phyloP scores from a whole-genome alignment of 140 eudicot species.

The Flaveria floridana region DNA sequence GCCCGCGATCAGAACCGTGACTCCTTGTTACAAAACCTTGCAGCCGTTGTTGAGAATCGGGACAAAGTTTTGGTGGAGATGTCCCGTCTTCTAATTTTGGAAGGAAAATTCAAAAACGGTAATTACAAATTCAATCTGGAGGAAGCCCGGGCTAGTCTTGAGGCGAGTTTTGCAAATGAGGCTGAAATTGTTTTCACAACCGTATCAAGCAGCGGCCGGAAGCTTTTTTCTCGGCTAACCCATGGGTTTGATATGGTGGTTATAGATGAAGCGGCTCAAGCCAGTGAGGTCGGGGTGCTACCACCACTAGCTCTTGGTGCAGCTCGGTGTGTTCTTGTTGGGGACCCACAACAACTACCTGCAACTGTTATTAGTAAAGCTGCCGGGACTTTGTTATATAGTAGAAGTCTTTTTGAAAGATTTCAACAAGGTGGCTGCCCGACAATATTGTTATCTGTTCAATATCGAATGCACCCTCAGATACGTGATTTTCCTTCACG shows the following conservation, averaged over 20 bases:
- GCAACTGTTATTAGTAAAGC: conserved; percentile 99
- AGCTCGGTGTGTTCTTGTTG: conserved; percentile 97
- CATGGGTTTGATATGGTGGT: conserved; percentile 99
- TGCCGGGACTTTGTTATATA: conserved; percentile 82
- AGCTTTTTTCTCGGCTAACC: conserved; percentile 79
- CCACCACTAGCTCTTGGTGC: conserved; percentile 99
- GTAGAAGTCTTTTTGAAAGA: conserved; percentile 90
- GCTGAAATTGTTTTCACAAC: conserved; percentile 97
- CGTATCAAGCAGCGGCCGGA: conserved; percentile 91
- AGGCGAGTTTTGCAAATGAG: conserved; percentile 97
- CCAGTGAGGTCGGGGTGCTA: conserved; percentile 90
- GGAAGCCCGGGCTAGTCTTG: conserved; percentile 92
- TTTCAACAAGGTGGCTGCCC: conserved; percentile 99
- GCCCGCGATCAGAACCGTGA: conserved; percentile 97
- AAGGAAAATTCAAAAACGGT: conserved; percentile 56
- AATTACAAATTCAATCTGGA: conserved; percentile 76
- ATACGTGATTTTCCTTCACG: conserved; percentile 92
- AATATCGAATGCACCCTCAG: conserved; percentile 96
- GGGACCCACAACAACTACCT: conserved; percentile 99
- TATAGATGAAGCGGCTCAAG: conserved; percentile 99
- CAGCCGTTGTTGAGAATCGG: conserved; percentile 83
- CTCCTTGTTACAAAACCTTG: conserved; percentile 71
- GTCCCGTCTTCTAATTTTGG: conserved; percentile 75
- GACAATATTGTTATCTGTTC: conserved; percentile 83
- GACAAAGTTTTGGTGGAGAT: conserved; percentile 85